phyloP scores from a whole-genome alignment of 345 rosid species.

The Pistacia vera region DNA sequence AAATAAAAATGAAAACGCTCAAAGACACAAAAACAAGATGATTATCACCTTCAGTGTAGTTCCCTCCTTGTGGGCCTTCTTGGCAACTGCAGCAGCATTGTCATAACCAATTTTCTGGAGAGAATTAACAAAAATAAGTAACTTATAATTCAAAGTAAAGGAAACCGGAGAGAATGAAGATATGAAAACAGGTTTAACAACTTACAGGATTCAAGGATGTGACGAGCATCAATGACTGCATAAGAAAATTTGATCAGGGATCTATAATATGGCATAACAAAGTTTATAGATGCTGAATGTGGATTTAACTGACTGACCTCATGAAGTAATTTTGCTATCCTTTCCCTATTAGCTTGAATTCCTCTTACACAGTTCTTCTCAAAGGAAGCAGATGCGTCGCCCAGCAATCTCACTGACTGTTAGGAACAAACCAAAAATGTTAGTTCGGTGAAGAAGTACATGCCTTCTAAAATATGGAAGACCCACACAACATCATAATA shows the following conservation, averaged over 20 bases:
- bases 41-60: conserved; percentile 75
- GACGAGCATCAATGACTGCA: conserved; percentile 97
- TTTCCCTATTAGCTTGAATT: conserved; percentile 84
- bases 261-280: not conserved
- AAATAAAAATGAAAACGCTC: not conserved
- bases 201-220: conserved; percentile 97
- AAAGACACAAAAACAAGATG: not conserved
- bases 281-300: not conserved
- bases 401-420: conserved; percentile 83
- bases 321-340: conserved; percentile 84
- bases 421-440: conserved; percentile 14
- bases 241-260: conserved; percentile 12
- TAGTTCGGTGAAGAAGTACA: conserved; percentile 12
- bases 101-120: conserved; percentile 93
- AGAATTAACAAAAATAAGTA: conserved; percentile 12
- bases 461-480: not conserved
- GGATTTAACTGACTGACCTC: conserved; percentile 65
- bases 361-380: conserved; percentile 93
- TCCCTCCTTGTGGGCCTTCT: conserved; percentile 97
- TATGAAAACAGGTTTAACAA: conserved; percentile 18
- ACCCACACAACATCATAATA: not conserved
- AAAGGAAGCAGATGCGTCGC: conserved; percentile 94
- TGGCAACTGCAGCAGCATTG: conserved; percentile 98
- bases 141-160: conserved; percentile 2
- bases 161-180: conserved; percentile 1